phyloP scores from a whole-genome alignment of 345 rosid genomes.

The Laguncularia racemosa region DNA sequence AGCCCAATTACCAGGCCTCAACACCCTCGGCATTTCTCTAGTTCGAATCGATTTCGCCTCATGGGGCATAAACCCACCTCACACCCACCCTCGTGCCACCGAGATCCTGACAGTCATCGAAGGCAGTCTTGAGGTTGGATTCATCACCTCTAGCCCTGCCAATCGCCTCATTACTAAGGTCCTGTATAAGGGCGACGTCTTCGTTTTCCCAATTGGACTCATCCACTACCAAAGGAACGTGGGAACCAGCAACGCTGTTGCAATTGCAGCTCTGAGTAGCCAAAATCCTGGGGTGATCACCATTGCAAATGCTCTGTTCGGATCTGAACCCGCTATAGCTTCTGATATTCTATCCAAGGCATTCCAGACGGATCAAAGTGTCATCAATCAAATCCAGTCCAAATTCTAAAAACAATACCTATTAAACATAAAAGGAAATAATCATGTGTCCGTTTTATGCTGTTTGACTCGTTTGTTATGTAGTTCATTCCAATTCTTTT shows the following conservation, averaged over 20 bases:
- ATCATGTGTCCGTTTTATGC: too few relatives aligned
- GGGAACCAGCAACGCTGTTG: constrained; percentile 4
- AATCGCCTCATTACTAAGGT: constrained; percentile 14
- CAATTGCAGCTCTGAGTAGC: constrained; percentile 11
- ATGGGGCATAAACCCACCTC: constrained; percentile 5
- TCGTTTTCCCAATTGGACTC: constrained; percentile 19
- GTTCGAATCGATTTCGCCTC: constrained; percentile 6
- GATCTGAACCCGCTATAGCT: constrained; percentile 11
- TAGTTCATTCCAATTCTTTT: too few relatives aligned
- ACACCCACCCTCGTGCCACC: constrained; percentile 6
- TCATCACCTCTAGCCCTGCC: constrained; percentile 16
- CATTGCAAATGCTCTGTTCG: constrained; percentile 12
- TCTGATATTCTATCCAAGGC: constrained; percentile 17
- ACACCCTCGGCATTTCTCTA: constrained; percentile 13
- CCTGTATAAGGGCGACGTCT: constrained; percentile 13
- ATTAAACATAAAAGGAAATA: too few relatives aligned
- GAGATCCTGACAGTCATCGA: constrained; percentile 12
- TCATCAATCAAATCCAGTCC: constrained; percentile 7
- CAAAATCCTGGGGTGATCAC: constrained; percentile 16
- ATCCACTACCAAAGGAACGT: constrained; percentile 18
- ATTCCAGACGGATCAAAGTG: constrained; percentile 10
- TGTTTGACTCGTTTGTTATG: too few relatives aligned
- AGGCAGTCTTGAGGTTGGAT: constrained; percentile 13
- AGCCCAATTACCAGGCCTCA: constrained; percentile 6
- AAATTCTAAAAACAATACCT: background rate